Evolutionary conservation across 2,329 filamentous ascomycete species (phyloP), one percentile per base, ranked within the genome.

Genomic region (Aspergillus puulaauensis): DNA sequence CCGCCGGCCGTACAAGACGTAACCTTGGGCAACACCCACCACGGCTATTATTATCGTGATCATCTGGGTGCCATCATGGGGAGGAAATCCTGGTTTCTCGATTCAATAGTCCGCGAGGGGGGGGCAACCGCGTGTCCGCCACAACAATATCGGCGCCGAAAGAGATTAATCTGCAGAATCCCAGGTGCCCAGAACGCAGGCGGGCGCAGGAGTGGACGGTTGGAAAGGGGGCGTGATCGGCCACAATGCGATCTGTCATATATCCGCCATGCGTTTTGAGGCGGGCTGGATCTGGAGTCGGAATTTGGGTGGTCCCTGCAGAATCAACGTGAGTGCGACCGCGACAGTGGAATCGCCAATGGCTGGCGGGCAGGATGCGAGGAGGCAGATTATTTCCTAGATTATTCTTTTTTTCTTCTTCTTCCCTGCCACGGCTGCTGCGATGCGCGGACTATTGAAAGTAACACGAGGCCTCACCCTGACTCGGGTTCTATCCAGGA

Each of bases 191-290:
- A 31, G 9, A 3, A 11, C 27, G 27, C 27, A 31, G 27, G 8
- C 27, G 27, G 27, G 27, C 27, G 27, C 27, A 31, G 27, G 27
- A 31, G 27, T 31, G 27, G 27, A 31, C 27, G 9, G 27, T 19
- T 21, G 17, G 19, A 53, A 54, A 54, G 17, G 50, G 49, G 55
- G 47, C 21, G 6, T 14, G 44, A 43, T 52, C 48, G 27, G 48
- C 27, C 39, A 33, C 24, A 12, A 53, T 57, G 49, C 46, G 55
- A 58, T 45, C 50, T 58, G 50, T 58, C 56, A 58, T 23, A 53
- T 53, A 45, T 35, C 27, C 27, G 27, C 27, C 27, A 31, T 9
- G 27, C 27, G 27, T 31, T 31, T 11, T 11, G 27, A 31, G 27
- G 27, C 9, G 27, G 27, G 27, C 27, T 31, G 27, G 27, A 31